phyloP scores from a whole-genome alignment of 305 asterid species.

The Rubia balearica region DNA sequence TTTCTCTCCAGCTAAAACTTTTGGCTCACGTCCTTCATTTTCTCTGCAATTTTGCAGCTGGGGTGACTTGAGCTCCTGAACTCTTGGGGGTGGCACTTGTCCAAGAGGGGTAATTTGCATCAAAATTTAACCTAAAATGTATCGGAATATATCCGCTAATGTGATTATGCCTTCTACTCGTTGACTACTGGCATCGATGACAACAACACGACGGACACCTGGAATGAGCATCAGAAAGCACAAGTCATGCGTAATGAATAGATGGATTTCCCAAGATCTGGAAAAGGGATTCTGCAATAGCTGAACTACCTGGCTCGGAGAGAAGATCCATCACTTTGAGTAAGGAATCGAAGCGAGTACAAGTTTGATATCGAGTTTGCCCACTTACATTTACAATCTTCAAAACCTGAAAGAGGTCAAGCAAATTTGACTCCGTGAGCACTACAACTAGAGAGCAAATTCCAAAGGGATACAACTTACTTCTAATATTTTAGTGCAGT shows the following conservation, averaged over 20 bases:
- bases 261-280: not conserved
- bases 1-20: not conserved
- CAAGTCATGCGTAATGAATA: not conserved
- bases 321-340: constrained; percentile 58
- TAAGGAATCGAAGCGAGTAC: constrained; percentile 59
- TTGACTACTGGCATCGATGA: constrained; percentile 37
- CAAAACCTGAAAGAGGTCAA: constrained; percentile 36
- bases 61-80: not conserved
- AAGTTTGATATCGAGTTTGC: constrained; percentile 35
- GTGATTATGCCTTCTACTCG: constrained; percentile 63
- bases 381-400: constrained; percentile 31
- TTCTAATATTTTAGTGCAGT: constrained; percentile 47
- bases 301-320: constrained; percentile 47
- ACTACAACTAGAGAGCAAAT: not conserved
- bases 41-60: not conserved
- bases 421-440: not conserved
- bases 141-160: constrained; percentile 44
- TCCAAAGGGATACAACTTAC: constrained; percentile 26
- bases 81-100: not conserved
- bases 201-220: constrained; percentile 51
- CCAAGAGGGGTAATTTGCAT: constrained; percentile 6
- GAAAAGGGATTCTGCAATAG: not conserved
- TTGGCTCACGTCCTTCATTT: not conserved
- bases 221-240: constrained; percentile 11
- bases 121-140: constrained; percentile 29